Base-by-base conservation (phyloP, 73 alveolate species). In the Tetrahymena borealis region DNA sequence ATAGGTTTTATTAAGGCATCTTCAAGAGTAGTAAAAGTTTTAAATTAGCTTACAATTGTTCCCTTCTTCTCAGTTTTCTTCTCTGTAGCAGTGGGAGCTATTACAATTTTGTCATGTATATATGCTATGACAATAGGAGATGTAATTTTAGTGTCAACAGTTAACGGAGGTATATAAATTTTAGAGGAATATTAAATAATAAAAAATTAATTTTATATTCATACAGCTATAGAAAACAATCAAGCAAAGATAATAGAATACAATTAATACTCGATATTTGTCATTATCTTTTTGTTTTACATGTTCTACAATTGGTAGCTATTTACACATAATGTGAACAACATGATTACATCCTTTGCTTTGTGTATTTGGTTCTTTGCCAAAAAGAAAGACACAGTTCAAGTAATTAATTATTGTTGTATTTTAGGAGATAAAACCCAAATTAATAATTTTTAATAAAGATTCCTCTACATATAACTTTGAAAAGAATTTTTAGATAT, bases 101-200 rank as follows among this genome's bases (percentile, higher is more conserved):
- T 78, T 31, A 39, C 95, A 2, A 4, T 35, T 18, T 1, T 38
- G 28, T 90, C 91, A 11, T 35, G 90, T 15, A 79, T 93, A 0
- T 93, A 85, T 93, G 95, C 93, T 10, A 93, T 93, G 95, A 93
- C 95, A 7, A 90, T 93, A 8, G 95, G 95, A 28, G 60, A 85
- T 39, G 36, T 42, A 36, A 28, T 33, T 38, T 13, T 32, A 11
- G 78, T 93, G 24, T n/a, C 91, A 39, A 92, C 95, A 40, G 24
- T 24, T 39, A 15, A 5, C 16, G 31, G 38, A 91, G 85, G 85
- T 60, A 60, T 24, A 20, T 39, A 60, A 60, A 20, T 28, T n/a
- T n/a, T n/a, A 60, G 20, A 60, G n/a, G n/a, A 24, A 39, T 9
- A 39, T 9, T 20, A 60, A 3, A 1, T n/a, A 10, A 60, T 60